These are phyloP conservation scores for Recurvomyces mirabilis DNA, from an alignment of 495 filamentous ascomycete genomes.

Conservation along the genomic window DNA sequence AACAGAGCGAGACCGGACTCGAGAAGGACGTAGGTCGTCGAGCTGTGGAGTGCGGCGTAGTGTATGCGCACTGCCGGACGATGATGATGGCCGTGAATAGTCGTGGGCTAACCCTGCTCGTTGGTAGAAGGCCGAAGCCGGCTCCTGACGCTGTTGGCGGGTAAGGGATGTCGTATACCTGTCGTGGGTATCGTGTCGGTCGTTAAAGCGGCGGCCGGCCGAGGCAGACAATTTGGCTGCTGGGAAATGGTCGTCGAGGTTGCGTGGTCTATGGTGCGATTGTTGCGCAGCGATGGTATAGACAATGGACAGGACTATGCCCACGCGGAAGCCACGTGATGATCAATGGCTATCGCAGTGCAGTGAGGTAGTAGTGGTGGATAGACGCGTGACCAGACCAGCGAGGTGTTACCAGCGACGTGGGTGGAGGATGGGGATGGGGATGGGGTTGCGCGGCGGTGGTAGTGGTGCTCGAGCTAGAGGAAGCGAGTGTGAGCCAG, in stretches of 20 bases:
- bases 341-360: constrained; percentile 1
- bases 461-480: neutral
- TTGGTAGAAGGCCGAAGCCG: constrained; percentile 26
- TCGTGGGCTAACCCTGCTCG: constrained; percentile 20
- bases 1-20: constrained; percentile 23
- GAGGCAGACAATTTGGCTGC: constrained; percentile 25
- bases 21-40: constrained; percentile 30
- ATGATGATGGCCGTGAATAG: constrained; percentile 39
- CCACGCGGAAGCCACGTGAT: neutral
- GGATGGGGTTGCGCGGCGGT: too few species aligned
- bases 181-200: constrained; percentile 48
- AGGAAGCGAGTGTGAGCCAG: neutral
- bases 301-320: neutral
- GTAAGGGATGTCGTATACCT: constrained; percentile 39
- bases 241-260: neutral
- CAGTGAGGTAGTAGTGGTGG: neutral
- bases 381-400: neutral
- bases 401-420: neutral
- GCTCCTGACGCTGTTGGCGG: constrained; percentile 46
- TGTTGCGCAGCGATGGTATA: neutral
- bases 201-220: constrained; percentile 18
- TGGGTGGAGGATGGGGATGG: neutral
- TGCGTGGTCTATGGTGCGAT: neutral
- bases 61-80: constrained; percentile 38
- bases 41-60: constrained; percentile 41